phyloP scores from a whole-genome alignment of 2,329 filamentous ascomycete species.

The Cercospora zeina region DNA sequence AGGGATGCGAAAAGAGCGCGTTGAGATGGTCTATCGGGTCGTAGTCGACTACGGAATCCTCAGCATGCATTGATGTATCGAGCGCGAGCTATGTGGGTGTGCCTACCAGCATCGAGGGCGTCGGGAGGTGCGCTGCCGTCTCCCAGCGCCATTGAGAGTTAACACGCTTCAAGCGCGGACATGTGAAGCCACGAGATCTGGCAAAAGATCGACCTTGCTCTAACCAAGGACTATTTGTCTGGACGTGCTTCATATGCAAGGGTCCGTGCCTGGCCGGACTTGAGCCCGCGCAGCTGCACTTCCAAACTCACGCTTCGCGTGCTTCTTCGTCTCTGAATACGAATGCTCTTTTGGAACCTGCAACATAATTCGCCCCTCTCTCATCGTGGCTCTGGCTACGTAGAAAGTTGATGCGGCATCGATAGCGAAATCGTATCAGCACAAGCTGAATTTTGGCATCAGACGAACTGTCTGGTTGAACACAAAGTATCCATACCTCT shows the following conservation, averaged over 20 bases:
- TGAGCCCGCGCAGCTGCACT: background rate
- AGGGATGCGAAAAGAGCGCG: conserved; percentile 85
- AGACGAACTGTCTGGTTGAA: background rate
- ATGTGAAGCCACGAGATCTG: background rate
- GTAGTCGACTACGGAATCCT: conserved; percentile 66
- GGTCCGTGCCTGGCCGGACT: background rate
- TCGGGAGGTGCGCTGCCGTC: conserved; percentile 25
- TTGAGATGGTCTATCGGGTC: conserved; percentile 93
- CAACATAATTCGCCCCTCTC: background rate
- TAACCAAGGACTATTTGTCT: background rate
- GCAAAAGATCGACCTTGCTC: background rate
- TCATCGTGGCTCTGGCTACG: background rate
- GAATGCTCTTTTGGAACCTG: background rate
- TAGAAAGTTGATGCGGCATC: background rate
- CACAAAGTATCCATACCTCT: background rate
- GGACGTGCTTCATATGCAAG: background rate
- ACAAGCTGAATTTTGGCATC: background rate
- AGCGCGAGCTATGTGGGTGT: background rate
- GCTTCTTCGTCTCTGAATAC: background rate
- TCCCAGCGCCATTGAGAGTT: conserved; percentile 20
- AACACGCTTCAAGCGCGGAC: background rate
- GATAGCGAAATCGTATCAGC: background rate
- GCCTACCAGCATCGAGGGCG: conserved; percentile 31
- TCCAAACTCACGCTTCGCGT: background rate
- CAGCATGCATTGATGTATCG: background rate